These are phyloP conservation scores for Craterostigma plantagineum DNA, from an alignment of 257 asterid species.

Conservation along the genomic window DNA sequence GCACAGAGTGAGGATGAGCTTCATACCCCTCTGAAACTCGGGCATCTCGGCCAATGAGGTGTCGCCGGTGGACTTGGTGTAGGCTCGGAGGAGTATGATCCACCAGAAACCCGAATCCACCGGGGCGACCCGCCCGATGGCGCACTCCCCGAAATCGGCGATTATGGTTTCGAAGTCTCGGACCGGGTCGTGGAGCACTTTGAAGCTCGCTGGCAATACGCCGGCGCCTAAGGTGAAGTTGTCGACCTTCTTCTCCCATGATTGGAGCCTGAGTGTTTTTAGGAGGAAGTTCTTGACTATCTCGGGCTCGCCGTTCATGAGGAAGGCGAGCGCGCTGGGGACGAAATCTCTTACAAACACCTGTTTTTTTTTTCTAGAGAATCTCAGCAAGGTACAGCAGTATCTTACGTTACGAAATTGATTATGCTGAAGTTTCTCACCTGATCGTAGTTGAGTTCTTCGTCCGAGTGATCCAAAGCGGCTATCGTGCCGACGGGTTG, in stretches of 20 bases:
- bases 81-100: constrained; percentile 86
- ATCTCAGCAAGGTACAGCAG: not conserved
- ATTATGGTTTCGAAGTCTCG: constrained; percentile 58
- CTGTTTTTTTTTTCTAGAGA: constrained; percentile 2
- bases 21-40: constrained; percentile 74
- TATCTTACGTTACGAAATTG: not conserved
- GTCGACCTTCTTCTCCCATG: constrained; percentile 91
- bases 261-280: constrained; percentile 71
- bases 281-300: constrained; percentile 70
- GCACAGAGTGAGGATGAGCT: constrained; percentile 52
- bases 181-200: constrained; percentile 75
- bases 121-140: constrained; percentile 93
- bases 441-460: constrained; percentile 89
- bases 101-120: constrained; percentile 98
- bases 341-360: constrained; percentile 72
- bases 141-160: constrained; percentile 90
- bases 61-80: constrained; percentile 91
- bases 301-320: constrained; percentile 93
- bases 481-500: constrained; percentile 90
- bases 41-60: constrained; percentile 62
- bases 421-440: constrained; percentile 12
- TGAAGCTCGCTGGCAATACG: constrained; percentile 92
- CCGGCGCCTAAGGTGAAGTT: constrained; percentile 82
- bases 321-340: constrained; percentile 81
- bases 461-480: constrained; percentile 65